These are phyloP conservation scores for Fusarium camptoceras DNA, from an alignment of 2,329 filamentous ascomycete species.

Conservation along the genomic window DNA sequence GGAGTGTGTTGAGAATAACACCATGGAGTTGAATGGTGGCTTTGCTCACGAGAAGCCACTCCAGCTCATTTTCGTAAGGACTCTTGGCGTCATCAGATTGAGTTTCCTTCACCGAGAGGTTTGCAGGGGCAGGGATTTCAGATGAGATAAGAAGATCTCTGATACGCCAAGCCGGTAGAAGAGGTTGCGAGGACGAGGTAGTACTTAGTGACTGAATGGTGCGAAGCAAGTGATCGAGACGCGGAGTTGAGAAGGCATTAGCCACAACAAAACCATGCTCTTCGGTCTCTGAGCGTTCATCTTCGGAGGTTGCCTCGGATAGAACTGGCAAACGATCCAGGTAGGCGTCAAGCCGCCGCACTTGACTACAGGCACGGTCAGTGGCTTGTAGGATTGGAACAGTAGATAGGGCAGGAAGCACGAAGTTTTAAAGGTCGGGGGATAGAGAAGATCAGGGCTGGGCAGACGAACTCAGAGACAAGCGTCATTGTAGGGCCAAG, in stretches of 20 bases:
- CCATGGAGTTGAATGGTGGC: slow-evolving; percentile 93
- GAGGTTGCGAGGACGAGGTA: slow-evolving; percentile 70
- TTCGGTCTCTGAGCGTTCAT: slow-evolving; percentile 54
- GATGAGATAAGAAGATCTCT: slow-evolving; percentile 72
- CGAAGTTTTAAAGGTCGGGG: background rate
- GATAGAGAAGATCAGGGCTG: slow-evolving; percentile 18
- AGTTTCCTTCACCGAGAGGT: slow-evolving; percentile 47
- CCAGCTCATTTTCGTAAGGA: slow-evolving; percentile 79
- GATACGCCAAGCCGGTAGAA: slow-evolving; percentile 72
- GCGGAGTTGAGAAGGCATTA: slow-evolving; percentile 62
- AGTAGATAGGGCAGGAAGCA: background rate
- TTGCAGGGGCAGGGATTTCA: slow-evolving; percentile 60
- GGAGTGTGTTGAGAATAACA: slow-evolving; percentile 77
- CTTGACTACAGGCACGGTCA: slow-evolving; percentile 59
- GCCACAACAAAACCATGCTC: slow-evolving; percentile 52
- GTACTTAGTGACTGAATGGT: slow-evolving; percentile 79
- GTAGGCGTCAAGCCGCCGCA: slow-evolving; percentile 72
- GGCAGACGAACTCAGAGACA: slow-evolving; percentile 48
- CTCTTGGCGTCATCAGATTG: slow-evolving; percentile 51
- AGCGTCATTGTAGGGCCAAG: slow-evolving; percentile 43
- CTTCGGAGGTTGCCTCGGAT: slow-evolving; percentile 56
- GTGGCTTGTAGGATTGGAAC: slow-evolving; percentile 14
- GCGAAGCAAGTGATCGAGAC: slow-evolving; percentile 71
- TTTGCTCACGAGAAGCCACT: slow-evolving; percentile 93
- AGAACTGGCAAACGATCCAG: slow-evolving; percentile 68